phyloP scores from a whole-genome alignment of 2,329 filamentous ascomycete genomes.

The Alternaria sp. region DNA sequence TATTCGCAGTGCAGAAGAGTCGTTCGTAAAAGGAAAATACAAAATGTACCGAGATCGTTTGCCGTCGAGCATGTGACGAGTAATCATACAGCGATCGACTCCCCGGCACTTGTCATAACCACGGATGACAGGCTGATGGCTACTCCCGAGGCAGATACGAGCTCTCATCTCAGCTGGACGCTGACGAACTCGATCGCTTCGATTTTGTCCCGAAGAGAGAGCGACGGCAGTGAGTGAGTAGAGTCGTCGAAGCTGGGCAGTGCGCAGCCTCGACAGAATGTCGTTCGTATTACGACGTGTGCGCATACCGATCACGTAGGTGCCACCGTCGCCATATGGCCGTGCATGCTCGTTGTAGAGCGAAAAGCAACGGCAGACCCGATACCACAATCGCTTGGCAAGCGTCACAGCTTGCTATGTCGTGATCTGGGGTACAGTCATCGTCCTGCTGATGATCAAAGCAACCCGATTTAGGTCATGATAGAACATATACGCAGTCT shows the following conservation, averaged over 20 bases:
- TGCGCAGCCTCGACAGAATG: neutral
- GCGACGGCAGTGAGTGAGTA: neutral
- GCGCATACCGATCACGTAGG: conserved; percentile 4
- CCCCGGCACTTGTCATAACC: conserved; percentile 3
- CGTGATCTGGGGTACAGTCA: conserved; percentile 16
- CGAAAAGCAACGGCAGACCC: conserved; percentile 23
- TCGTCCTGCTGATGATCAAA: conserved; percentile 12
- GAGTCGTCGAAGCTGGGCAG: neutral
- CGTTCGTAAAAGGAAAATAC: neutral
- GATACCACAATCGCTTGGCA: neutral
- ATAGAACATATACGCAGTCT: conserved; percentile 10
- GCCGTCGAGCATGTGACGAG: conserved; percentile 3
- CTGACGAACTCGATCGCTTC: conserved; percentile 1
- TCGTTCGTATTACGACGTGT: neutral
- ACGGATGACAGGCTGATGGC: conserved; percentile 14
- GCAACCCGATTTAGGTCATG: conserved; percentile 10
- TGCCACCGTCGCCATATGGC: conserved; percentile 9
- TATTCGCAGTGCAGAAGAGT: neutral
- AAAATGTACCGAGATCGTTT: neutral
- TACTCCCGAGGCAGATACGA: conserved; percentile 18
- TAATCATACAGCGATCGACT: conserved; percentile 6
- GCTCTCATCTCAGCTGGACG: conserved; percentile 6
- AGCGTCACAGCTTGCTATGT: neutral
- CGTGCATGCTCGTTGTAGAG: conserved; percentile 15
- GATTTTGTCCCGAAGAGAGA: conserved; percentile 1